phyloP scores from a whole-genome alignment of 805 yeast species.

The Monosporozyma servazzii region DNA sequence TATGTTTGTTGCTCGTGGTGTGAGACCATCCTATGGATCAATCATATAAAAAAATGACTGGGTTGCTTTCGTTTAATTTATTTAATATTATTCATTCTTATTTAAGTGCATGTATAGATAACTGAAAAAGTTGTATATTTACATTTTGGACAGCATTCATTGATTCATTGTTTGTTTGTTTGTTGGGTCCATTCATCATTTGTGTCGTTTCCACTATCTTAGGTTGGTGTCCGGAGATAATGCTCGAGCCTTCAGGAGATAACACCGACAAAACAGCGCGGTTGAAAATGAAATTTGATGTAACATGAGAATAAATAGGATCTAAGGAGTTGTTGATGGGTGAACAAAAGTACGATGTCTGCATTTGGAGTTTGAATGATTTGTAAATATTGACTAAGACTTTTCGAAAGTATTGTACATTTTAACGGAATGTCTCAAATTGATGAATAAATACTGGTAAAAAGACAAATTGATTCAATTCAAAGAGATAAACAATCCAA shows the following conservation, averaged over 20 bases:
- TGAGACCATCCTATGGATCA: not conserved
- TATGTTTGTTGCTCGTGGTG: constrained; percentile 1
- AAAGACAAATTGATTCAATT: not conserved
- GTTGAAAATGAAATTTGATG: too few species aligned
- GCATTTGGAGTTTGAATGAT: too few species aligned
- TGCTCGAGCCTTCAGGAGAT: too few species aligned
- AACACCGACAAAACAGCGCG: too few species aligned
- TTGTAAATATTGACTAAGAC: too few species aligned
- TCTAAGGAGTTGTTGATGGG: too few species aligned
- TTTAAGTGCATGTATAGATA: not conserved
- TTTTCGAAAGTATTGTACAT: too few species aligned
- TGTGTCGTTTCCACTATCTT: not conserved
- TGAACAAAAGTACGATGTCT: too few species aligned
- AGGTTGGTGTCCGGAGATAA: too few species aligned
- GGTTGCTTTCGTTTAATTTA: not conserved
- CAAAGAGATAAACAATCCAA: too few species aligned
- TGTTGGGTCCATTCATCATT: not conserved
- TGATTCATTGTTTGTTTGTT: not conserved
- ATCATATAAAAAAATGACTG: not conserved
- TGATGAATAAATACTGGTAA: not conserved
- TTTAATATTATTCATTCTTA: not conserved
- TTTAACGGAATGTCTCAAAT: too few species aligned
- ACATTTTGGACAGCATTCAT: not conserved
- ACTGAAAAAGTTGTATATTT: not conserved
- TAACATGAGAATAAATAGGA: too few species aligned